Evolutionary conservation across 768 basidiomycete species (phyloP), one percentile per base, ranked within the genome.

Genomic region (Boletales sp.): DNA sequence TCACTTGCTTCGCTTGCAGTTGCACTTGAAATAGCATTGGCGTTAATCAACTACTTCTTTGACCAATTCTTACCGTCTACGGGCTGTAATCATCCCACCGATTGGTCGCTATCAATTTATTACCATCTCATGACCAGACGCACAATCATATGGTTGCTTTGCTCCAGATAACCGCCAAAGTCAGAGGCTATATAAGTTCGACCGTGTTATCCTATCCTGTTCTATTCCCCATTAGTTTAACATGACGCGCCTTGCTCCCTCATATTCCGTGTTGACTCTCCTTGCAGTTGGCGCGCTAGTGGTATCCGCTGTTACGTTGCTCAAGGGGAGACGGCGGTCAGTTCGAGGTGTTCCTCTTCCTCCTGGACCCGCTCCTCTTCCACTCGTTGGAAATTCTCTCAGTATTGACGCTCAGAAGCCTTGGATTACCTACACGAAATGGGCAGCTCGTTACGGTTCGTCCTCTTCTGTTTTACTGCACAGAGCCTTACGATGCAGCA

Each of bases 391-490:
- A 0, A 62, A 53, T 43, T 7, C 51, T 38, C 35, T 62, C 38
- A 38, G 48, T 27, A 59, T 63, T 14, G 48, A 63, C 8, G 21
- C 48, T 7, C 44, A 56, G 40, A 47, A 40, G 13, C 61, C 60
- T 35, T 60, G 60, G 60, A 18, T 41, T 3, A 62, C 61, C 3
- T 60, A 62, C 31, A 12, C 61, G 13, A 34, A 51, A 14, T 63
- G 61, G 60, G 53, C 41, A 2, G 35, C 36, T 48, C 54, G 27
- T 31, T 62, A 62, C 10, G 58, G 61, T 63, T 4, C 8, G 51
- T 19, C 11, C 32, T 12, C 3, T 43, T 2, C n/a, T 32, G 19
- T 30, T 2, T 24, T 4, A 14, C 19, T 34, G 10, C 8, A 8
- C n/a, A 13, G 39, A 19, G 2, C 6, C 32, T 44, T 19, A 53